phyloP scores from a whole-genome alignment of 2,329 filamentous ascomycete species.

The Trichoderma pleuroti region DNA sequence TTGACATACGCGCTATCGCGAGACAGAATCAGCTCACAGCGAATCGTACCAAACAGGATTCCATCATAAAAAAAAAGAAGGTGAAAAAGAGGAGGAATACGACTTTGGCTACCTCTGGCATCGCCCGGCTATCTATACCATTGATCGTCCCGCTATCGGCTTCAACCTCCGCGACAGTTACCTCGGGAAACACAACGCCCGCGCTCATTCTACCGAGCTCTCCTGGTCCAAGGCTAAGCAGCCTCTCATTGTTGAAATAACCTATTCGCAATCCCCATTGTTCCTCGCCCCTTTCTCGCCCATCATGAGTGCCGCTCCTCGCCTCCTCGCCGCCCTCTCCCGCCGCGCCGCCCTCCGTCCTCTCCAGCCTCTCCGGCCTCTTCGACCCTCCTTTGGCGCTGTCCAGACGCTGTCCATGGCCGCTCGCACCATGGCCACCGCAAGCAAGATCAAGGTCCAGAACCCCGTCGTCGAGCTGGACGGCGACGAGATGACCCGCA shows the following conservation, averaged over 20 bases:
- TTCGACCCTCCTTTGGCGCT: slow-evolving; percentile 40
- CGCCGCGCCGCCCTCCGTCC: slow-evolving; percentile 29
- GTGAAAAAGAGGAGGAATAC: background rate
- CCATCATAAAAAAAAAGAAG: background rate
- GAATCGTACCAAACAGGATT: background rate
- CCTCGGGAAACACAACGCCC: background rate
- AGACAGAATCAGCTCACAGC: background rate
- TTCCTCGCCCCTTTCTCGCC: background rate
- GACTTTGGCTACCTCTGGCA: background rate
- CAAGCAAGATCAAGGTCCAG: slow-evolving; percentile 96
- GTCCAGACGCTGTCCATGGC: slow-evolving; percentile 55
- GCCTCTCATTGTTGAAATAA: background rate
- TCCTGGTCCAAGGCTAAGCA: background rate
- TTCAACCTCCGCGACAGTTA: background rate
- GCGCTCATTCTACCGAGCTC: background rate
- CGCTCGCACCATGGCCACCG: slow-evolving; percentile 57
- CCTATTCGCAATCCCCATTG: background rate
- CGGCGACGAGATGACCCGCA: slow-evolving; percentile 92
- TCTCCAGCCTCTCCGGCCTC: slow-evolving; percentile 31
- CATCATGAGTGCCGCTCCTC: slow-evolving; percentile 27
- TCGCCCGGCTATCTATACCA: background rate
- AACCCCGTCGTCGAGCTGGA: slow-evolving; percentile 98
- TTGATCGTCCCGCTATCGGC: background rate
- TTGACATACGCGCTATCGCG: background rate
- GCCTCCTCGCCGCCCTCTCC: slow-evolving; percentile 31